Evolutionary conservation across 441 rosid species (phyloP), one percentile per base, ranked within the genome.

Genomic region (Syzygium syzygioides): DNA sequence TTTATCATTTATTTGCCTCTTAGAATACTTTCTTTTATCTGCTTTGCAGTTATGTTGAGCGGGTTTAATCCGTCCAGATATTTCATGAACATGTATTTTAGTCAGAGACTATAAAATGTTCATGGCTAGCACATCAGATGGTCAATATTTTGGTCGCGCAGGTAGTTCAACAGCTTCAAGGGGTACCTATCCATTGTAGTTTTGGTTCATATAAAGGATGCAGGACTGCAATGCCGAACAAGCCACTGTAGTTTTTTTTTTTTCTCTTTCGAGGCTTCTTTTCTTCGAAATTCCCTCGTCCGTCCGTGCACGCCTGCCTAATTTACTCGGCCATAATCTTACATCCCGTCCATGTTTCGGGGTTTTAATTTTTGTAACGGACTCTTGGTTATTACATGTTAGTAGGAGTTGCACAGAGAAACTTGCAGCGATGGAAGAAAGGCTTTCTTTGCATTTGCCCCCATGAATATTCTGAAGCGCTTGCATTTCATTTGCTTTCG

Each of bases 61-160:
- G 99, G 99, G 91, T 96, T 98, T 95, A 98, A 96, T 93, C 99
- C 99, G 10, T 96, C 99, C 56, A 96, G 99, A 97, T 97, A 98
- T 89, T 94, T 97, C 90, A 94, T 98, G 99, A 97, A 95, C 91
- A 88, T 95, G 90, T 96, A 97, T 93, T 98, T 98, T 89, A 95
- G 99, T 92, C 97, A 94, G 88, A 91, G 95, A 93, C 91, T 94
- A 90, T 96, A 94, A 95, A 91, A 83, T 86, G 85, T 71, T 18
- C 68, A 89, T 6, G 59, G 91, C 90, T 88, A 79, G 83, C 80
- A 87, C 85, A 59, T 87, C 14, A 19, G 86, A 85, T 89, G 86
- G 85, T 87, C 79, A 89, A 87, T 86, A 89, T 30, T 85, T 32
- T 68, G 90, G 90, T 85, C 79, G 85, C 83, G 59, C 54, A 52